Percentiles rank a stretch among this genome's conserved stretches.
phyloP scores from a whole-genome alignment of 345 rosid species.

The Turnera subulata region DNA sequence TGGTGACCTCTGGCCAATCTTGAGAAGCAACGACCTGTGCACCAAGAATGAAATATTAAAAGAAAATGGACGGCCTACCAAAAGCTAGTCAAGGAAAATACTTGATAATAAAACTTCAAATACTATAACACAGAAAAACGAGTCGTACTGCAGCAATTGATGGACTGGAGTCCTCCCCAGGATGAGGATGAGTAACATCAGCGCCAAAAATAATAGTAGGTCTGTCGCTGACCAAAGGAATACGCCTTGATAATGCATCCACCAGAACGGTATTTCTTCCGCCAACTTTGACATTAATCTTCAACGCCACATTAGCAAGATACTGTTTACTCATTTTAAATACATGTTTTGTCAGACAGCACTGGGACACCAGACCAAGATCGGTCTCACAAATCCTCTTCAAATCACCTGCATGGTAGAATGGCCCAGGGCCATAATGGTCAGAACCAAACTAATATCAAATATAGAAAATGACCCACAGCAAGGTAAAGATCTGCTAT shows the following conservation, averaged over 20 bases:
- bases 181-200: conserved; percentile 99
- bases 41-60: too few relatives aligned
- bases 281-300: conserved; percentile 98
- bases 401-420: conserved; percentile 63
- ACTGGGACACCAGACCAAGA: conserved; percentile 94
- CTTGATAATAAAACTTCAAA: too few relatives aligned
- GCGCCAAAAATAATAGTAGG: conserved; percentile 99
- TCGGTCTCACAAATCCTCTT: conserved; percentile 98
- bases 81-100: too few relatives aligned
- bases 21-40: conserved; percentile 96
- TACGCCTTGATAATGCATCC: conserved; percentile 86
- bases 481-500: too few relatives aligned
- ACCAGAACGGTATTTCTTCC: conserved; percentile 96
- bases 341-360: conserved; percentile 91
- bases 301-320: conserved; percentile 87
- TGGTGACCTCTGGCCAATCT: conserved; percentile 99
- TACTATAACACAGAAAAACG: neutral
- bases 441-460: neutral
- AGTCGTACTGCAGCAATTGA: conserved; percentile 90
- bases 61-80: too few relatives aligned
- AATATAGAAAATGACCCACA: neutral
- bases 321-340: conserved; percentile 85
- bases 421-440: neutral
- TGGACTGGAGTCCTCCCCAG: conserved; percentile 99
- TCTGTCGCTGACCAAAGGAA: conserved; percentile 89